These are phyloP conservation scores for Skeletonema menzelii DNA, from an alignment of 108 stramenopile genomes.

Conservation along the genomic window DNA sequence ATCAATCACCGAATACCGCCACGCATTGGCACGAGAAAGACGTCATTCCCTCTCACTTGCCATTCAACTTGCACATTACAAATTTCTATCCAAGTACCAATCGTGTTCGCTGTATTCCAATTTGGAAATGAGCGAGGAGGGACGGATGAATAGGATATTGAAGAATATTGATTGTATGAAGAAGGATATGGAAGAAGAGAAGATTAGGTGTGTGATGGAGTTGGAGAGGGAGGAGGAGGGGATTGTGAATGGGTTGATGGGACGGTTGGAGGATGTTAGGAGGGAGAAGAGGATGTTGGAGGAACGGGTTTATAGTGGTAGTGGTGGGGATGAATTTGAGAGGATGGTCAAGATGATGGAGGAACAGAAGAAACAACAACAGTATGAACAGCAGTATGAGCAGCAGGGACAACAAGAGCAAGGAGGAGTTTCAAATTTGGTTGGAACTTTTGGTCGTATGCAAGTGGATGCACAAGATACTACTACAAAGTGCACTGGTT, in stretches of 20 bases:
- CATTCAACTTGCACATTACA: slow-evolving; percentile 2
- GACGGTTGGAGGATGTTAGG: slow-evolving; percentile 33
- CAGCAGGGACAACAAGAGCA: background rate
- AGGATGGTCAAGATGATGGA: slow-evolving; percentile 1
- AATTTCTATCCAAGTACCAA: slow-evolving; percentile 1
- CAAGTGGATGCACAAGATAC: background rate
- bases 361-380: background rate
- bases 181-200: slow-evolving; percentile 23
- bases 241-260: slow-evolving; percentile 32
- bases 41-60: slow-evolving; percentile 10
- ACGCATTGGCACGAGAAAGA: slow-evolving; percentile 19
- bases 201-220: slow-evolving; percentile 26
- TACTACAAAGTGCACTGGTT: background rate
- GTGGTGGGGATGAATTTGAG: slow-evolving; percentile 21
- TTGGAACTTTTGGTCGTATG: background rate
- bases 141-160: slow-evolving; percentile 13
- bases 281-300: slow-evolving; percentile 49
- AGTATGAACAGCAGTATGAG: background rate
- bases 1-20: slow-evolving; percentile 16
- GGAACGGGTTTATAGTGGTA: slow-evolving; percentile 7
- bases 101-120: slow-evolving; percentile 12
- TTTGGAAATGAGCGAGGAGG: slow-evolving; percentile 23
- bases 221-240: slow-evolving; percentile 25
- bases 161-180: slow-evolving; percentile 16
- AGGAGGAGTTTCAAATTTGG: background rate